Evolutionary conservation across 129 eudicot species (phyloP).

Genomic region (Flaveria ramosissima): DNA sequence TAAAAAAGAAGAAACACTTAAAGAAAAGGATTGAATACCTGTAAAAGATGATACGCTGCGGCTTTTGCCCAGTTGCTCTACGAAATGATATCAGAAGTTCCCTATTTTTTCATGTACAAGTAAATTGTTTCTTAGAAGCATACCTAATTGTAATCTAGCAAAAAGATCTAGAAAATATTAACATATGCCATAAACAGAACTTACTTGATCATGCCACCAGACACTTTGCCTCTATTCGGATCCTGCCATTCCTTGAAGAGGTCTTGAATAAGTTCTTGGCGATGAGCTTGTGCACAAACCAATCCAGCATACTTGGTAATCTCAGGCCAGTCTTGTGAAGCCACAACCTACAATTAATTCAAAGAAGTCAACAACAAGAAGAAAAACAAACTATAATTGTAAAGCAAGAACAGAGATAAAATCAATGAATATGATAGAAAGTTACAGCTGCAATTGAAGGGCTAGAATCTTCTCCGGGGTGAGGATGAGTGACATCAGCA

Average conservation of each 20-base stretch:
- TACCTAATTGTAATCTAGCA: background rate
- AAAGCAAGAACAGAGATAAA: background rate
- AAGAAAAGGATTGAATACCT: constrained; percentile 41
- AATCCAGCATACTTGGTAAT: constrained; percentile 86
- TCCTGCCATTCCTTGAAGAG: constrained; percentile 81
- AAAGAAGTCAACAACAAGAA: background rate
- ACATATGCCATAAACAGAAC: background rate
- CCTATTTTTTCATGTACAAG: constrained; percentile 39
- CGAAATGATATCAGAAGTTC: constrained; percentile 81
- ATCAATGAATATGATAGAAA: background rate
- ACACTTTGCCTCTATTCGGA: constrained; percentile 58
- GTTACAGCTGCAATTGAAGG: constrained; percentile 98
- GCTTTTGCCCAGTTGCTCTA: constrained; percentile 75
- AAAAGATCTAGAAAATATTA: background rate
- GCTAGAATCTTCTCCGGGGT: constrained; percentile 97
- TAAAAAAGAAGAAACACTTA: background rate
- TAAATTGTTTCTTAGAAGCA: background rate
- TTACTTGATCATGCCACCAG: constrained; percentile 96
- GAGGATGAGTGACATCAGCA: constrained; percentile 99
- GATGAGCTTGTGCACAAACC: constrained; percentile 92
- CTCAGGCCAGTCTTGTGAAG: constrained; percentile 98
- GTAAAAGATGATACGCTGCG: constrained; percentile 77
- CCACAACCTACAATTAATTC: constrained; percentile 62
- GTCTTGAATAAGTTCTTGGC: constrained; percentile 92
- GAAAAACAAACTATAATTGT: background rate